A percentile compares a stretch with the other conserved stretches of the same genome.
Evolutionary conservation across 345 rosid species (phyloP).

Genomic region (Sonneratia caseolaris): DNA sequence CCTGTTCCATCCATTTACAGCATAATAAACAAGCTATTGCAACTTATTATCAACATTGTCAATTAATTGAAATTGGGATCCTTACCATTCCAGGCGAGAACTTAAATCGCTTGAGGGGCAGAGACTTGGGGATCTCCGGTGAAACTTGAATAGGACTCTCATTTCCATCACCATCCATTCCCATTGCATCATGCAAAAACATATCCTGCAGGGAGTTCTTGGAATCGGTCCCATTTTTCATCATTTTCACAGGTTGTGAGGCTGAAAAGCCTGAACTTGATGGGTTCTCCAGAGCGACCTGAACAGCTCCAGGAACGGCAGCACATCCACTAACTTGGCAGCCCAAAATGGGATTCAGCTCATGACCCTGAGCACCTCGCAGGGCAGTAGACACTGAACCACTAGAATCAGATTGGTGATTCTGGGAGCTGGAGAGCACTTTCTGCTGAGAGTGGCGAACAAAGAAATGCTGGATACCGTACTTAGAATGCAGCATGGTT

Average conservation of each 20-base stretch:
- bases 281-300: background rate
- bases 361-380: background rate
- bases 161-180: conserved; percentile 11
- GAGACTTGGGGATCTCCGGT: conserved; percentile 49
- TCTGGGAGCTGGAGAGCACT: conserved; percentile 18
- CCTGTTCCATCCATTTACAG: background rate
- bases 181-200: conserved; percentile 12
- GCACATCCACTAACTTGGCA: background rate
- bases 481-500: conserved; percentile 41
- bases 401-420: background rate
- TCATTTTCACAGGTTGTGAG: conserved; percentile 1
- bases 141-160: conserved; percentile 27
- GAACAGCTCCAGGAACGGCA: background rate
- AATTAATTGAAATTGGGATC: background rate
- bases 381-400: background rate
- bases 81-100: conserved; percentile 92
- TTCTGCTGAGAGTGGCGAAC: conserved; percentile 66
- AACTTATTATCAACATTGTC: background rate
- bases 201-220: background rate
- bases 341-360: background rate
- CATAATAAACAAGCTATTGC: background rate
- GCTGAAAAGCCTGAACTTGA: background rate
- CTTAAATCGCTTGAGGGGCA: conserved; percentile 41
- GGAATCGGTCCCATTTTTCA: conserved; percentile 1
- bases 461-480: conserved; percentile 82